phyloP scores from a whole-genome alignment of 2,329 filamentous ascomycete species.

The Colletotrichum tofieldiae region DNA sequence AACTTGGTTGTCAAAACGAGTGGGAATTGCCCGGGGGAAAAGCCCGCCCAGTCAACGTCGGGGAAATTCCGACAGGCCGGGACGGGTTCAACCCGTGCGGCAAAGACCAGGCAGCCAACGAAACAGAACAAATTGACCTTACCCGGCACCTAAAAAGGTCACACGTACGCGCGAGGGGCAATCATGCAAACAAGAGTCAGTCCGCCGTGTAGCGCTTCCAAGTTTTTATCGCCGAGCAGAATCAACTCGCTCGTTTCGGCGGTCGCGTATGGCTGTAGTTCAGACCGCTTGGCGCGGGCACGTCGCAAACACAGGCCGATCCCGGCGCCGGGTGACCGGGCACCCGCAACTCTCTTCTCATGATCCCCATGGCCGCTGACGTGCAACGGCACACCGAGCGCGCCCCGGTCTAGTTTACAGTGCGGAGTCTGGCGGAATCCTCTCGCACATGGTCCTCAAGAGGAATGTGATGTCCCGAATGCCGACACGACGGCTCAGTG shows the following conservation, averaged over 20 bases:
- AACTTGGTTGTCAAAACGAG: background rate
- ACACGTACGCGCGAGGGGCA: background rate
- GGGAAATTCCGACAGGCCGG: background rate
- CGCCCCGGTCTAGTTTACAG: background rate
- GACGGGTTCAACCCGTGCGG: constrained; percentile 10
- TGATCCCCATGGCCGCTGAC: background rate
- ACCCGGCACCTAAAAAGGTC: background rate
- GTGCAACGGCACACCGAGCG: background rate
- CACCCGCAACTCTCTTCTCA: constrained; percentile 6
- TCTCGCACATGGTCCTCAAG: background rate
- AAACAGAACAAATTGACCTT: background rate
- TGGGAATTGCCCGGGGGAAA: background rate
- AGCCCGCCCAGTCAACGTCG: background rate
- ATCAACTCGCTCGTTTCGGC: background rate
- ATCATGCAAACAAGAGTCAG: constrained; percentile 7
- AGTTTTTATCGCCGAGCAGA: background rate
- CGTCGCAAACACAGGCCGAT: constrained; percentile 24
- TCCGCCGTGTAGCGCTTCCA: background rate
- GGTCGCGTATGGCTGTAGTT: background rate
- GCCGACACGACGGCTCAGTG: background rate
- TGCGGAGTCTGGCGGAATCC: background rate
- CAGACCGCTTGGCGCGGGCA: constrained; percentile 2
- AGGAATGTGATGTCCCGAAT: background rate
- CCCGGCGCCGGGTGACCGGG: constrained; percentile 22
- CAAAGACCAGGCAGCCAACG: background rate